Evolutionary conservation across 129 eudicot genomes (phyloP), one percentile per base, ranked within the genome.

Genomic region (Artemisia tridentata): DNA sequence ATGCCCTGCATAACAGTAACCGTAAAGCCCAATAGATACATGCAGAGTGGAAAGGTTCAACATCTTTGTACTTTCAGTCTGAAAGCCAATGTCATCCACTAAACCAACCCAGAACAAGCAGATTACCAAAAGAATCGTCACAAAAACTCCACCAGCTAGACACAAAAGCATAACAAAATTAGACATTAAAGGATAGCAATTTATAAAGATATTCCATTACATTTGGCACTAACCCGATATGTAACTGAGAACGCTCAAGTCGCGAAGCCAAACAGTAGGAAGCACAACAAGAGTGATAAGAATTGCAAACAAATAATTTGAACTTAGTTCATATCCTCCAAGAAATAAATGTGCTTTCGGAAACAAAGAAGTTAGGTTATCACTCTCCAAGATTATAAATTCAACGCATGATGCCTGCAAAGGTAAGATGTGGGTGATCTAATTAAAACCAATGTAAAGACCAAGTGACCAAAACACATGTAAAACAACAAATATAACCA

Each of bases 61-160:
- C 27, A 76, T 52, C 38, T 10, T 46, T 19, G 96, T 84, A 66
- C 82, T 80, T 55, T 82, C 75, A 8, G 74, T 63, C 14, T 74
- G 79, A 75, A 81, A 82, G 11, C 86, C 86, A 55, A 88, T 74
- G 45, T 82, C 54, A 79, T 91, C 96, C 74, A 88, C 93, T 70
- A 86, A 65, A 13, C 97, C 97, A 16, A 84, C 79, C 97, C 97
- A 91, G 62, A 80, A 91, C 72, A 91, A 79, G 68, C 91, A 84
- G 2, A 81, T 45, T 47, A 84, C 97, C 60, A 84, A 84, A 66
- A 88, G 41, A 54, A 91, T 49, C 3, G 96, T 84, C 18, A 95
- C 97, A 62, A 91, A 58, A 25, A 91, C 97, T 73, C 97, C 97
- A 11, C 97, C 97, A 73, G 97, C 97, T 88, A 84, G 50, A 75